These are phyloP conservation scores for Lentinula raphanica DNA, from an alignment of 768 basidiomycete genomes.

Conservation along the genomic window DNA sequence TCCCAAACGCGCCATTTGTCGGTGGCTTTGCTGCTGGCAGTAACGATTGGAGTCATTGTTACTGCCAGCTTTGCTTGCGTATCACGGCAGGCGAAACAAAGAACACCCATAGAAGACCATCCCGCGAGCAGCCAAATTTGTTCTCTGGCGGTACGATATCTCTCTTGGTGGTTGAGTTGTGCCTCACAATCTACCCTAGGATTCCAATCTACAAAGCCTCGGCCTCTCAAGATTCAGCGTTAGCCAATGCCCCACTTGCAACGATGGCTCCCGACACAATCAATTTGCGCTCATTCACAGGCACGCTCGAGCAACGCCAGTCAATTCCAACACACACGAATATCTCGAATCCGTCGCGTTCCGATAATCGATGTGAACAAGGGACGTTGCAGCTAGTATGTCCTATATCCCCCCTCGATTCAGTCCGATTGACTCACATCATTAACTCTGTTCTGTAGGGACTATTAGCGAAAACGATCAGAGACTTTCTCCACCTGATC, in stretches of 20 bases:
- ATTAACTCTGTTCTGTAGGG: slow-evolving; percentile 44
- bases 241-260: slow-evolving; percentile 47
- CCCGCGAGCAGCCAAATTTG: slow-evolving; percentile 83
- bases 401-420: slow-evolving; percentile 7
- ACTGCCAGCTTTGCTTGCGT: slow-evolving; percentile 86
- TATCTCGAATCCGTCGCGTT: slow-evolving; percentile 51
- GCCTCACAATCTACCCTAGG: too few species aligned
- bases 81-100: slow-evolving; percentile 90
- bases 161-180: too few species aligned
- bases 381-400: slow-evolving; percentile 65
- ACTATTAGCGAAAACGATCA: slow-evolving; percentile 56
- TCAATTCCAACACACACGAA: slow-evolving; percentile 45
- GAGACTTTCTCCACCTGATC: slow-evolving; percentile 55
- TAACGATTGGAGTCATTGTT: slow-evolving; percentile 81
- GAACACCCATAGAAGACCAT: slow-evolving; percentile 84
- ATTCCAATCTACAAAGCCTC: slow-evolving; percentile 45
- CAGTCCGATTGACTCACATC: not conserved
- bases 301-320: slow-evolving; percentile 63
- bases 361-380: slow-evolving; percentile 60
- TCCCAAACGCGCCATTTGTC: slow-evolving; percentile 79
- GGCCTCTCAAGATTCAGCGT: slow-evolving; percentile 50
- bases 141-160: slow-evolving; percentile 85
- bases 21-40: slow-evolving; percentile 82
- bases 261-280: slow-evolving; percentile 43
- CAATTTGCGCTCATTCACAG: slow-evolving; percentile 56